Base-by-base conservation (phyloP, 2,329 filamentous ascomycete species). In the Trichoderma koningii region DNA sequence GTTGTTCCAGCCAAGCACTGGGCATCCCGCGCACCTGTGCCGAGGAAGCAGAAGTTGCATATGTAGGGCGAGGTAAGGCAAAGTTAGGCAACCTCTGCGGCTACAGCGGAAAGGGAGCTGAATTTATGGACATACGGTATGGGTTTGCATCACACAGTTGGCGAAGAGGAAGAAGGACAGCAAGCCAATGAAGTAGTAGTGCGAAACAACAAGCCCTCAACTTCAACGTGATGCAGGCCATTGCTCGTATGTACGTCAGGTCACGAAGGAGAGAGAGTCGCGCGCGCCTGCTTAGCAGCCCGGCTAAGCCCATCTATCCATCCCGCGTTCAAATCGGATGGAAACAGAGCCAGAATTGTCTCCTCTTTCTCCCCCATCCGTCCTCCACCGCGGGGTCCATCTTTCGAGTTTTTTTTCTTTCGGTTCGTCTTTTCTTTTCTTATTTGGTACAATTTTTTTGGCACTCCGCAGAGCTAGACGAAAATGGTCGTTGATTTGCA, bases 241-340 rank as follows among this genome's bases (percentile, higher is more conserved):
- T 34, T 34, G 30, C 30, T 34, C 30, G 34, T 38, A 14, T 17
- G 17, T 15, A 47, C 38, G 44, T 34, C 34, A 38, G 10, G 34
- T 38, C 12, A 60, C 38, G 56, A 42, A 51, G 47, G n/a, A 42
- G 57, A 42, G 57, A 44, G 34, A 45, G 57, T 62, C 38, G 59
- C 59, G 59, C 59, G 59, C 59, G 59, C 48, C 48, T 52, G 55
- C 55, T 59, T 59, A 59, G 55, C 48, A 38, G 28, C 28, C 50
- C 34, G 34, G 34, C 34, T 38, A 5, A 38, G 34, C 50, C 28
- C 50, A n/a, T 44, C 5, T 17, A 44, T 19, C 19, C n/a, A n/a
- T 19, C 10, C 15, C n/a, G 42, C 48, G 48, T 21, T 21, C 48
- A 21, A 34, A 34, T 10, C 28, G 26, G 50, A 52, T n/a, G 15